Base-by-base conservation (phyloP, 306 rosid species). In the Dryas alaskensis region DNA sequence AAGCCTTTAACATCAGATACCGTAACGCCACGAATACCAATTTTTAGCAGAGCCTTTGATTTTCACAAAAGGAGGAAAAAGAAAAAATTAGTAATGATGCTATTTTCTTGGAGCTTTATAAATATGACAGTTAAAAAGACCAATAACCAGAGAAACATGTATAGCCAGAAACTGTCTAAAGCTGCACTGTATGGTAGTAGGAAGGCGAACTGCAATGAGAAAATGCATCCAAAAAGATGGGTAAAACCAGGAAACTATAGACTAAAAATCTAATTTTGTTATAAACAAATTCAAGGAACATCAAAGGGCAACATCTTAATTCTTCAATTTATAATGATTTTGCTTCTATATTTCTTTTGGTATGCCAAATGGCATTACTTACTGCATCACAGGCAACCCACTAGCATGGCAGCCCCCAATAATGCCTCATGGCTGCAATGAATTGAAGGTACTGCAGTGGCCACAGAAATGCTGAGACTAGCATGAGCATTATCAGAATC, bases 1-100 rank as follows among this genome's bases (percentile, higher is more conserved):
- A 94, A 94, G 53, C 98, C 98, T 62, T 75, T 88, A 19, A 75
- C 96, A 79, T 94, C 97, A 78, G 94, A 94, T 72, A 94, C 83
- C 4, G 98, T 89, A 72, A 94, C 96, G 37, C 97, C 97, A 0
- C 90, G 97, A 61, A 94, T 91, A 74, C 98, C 97, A 76, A 87
- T 83, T 76, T 86, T 88, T 86, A 94, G 67, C 89, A 91, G 82
- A 69, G 86, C 98, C 97, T 94, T 87, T 11, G 54, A 48, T 79
- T 77, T 64, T 42, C 45, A 48, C 3, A 59, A 65, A 65, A 16
- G 3, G 6, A 57, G 19, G 6, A 0, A 31, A 69, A 51, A 3
- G 0, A 46, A 54, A 52, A 59, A 19, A 31, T 78, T 42, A 80
- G 76, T 22, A 40, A 60, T 76, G 74, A 66, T 44, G 10, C 66